Evolutionary conservation across 176 grass and related monocot genomes (phyloP).

Genomic region (Cenchrus purpureus): DNA sequence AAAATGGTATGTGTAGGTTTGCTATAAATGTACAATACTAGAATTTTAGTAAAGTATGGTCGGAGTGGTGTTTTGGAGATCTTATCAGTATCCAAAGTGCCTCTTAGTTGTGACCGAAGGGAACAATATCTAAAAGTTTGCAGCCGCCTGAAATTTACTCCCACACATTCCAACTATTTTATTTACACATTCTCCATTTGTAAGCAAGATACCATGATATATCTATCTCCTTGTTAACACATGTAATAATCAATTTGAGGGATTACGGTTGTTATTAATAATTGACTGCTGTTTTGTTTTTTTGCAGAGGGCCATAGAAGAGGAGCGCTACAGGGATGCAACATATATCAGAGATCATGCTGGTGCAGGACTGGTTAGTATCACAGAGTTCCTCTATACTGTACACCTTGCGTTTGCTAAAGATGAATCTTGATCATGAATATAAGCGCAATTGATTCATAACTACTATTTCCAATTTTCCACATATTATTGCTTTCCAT

Average conservation of each 20-base stretch:
- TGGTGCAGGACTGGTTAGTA: conserved; percentile 86
- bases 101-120: background rate
- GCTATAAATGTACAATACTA: background rate
- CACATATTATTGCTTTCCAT: conserved; percentile 38
- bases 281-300: conserved; percentile 39
- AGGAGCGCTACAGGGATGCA: conserved; percentile 80
- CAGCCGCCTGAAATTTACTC: conserved; percentile 22
- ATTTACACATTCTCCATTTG: conserved; percentile 12
- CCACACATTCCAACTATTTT: background rate
- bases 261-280: conserved; percentile 17
- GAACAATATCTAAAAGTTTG: conserved; percentile 27
- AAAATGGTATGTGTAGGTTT: background rate
- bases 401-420: background rate
- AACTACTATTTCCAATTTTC: background rate
- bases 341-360: conserved; percentile 80
- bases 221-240: background rate
- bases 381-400: conserved; percentile 7
- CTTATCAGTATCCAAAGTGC: background rate
- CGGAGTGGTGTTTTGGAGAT: conserved; percentile 3
- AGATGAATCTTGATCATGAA: conserved; percentile 12
- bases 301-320: conserved; percentile 77
- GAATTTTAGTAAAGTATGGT: background rate
- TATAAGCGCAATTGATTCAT: background rate
- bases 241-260: conserved; percentile 12
- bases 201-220: conserved; percentile 5